phyloP scores from a whole-genome alignment of 164 flowering plant species.

The Tetrastigma voinierianum region DNA sequence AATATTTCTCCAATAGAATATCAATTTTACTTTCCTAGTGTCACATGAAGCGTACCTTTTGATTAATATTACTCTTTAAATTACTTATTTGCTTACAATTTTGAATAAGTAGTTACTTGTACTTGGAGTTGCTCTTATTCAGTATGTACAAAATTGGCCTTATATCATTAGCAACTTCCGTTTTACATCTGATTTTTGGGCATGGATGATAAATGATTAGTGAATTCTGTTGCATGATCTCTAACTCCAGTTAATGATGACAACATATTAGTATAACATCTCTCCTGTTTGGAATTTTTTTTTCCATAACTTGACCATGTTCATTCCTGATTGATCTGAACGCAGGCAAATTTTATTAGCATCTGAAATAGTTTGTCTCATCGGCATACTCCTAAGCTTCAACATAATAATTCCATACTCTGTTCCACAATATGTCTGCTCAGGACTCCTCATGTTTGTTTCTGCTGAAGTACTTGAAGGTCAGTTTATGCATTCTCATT shows the following conservation, averaged over 20 bases:
- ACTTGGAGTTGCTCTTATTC: too few relatives aligned
- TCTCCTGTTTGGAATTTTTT: not conserved
- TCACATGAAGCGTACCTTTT: too few relatives aligned
- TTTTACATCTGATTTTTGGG: too few relatives aligned
- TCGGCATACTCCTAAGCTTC: constrained; percentile 59
- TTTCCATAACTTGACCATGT: not conserved
- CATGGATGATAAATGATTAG: too few relatives aligned
- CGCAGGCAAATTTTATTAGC: constrained; percentile 61
- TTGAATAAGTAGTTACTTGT: too few relatives aligned
- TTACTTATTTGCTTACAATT: too few relatives aligned
- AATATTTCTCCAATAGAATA: too few relatives aligned
- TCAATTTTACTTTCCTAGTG: too few relatives aligned
- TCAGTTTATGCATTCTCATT: constrained; percentile 2
- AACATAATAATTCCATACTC: constrained; percentile 35
- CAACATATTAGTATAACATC: not conserved
- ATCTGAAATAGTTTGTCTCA: constrained; percentile 50
- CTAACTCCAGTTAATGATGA: not conserved
- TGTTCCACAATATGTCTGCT: constrained; percentile 54
- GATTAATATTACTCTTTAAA: too few relatives aligned
- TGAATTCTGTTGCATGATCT: not conserved
- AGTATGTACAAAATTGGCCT: too few relatives aligned
- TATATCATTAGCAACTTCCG: too few relatives aligned
- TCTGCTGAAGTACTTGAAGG: constrained; percentile 73
- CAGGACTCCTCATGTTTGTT: constrained; percentile 62
- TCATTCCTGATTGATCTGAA: constrained; percentile 5